phyloP scores from a whole-genome alignment of 495 filamentous ascomycete species.

The Talaromyces wortmannii region DNA sequence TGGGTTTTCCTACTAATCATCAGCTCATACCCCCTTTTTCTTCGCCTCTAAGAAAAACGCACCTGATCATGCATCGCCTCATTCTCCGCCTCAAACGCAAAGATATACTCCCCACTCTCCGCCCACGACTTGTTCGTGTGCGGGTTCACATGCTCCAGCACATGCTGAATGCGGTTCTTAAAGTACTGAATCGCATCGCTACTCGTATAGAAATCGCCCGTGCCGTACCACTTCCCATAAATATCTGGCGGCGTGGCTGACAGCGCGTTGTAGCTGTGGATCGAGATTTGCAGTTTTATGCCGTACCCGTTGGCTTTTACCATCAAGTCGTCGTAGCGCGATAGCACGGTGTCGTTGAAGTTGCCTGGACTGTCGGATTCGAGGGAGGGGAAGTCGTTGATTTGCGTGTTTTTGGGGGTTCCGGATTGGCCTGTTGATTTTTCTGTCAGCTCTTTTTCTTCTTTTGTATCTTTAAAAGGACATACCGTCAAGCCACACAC shows the following conservation, averaged over 20 bases:
- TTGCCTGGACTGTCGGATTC: not conserved
- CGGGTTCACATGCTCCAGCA: slow-evolving; percentile 8
- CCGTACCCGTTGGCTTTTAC: not conserved
- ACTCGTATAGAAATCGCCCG: slow-evolving; percentile 9
- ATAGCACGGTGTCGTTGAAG: not conserved
- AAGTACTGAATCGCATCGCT: slow-evolving; percentile 7
- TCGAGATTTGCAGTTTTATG: not conserved
- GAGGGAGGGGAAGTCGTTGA: not conserved
- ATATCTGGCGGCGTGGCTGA: not conserved
- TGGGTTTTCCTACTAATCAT: not conserved
- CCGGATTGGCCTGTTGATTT: not conserved
- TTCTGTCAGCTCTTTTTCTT: not conserved
- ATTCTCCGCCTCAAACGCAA: slow-evolving; percentile 12
- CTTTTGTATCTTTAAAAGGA: not conserved
- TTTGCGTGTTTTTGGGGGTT: not conserved
- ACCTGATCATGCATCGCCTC: slow-evolving; percentile 1
- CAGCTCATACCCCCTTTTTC: too few relatives aligned
- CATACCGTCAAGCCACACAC: not conserved
- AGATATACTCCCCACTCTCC: slow-evolving; percentile 6
- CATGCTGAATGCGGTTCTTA: slow-evolving; percentile 9
- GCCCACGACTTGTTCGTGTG: slow-evolving; percentile 9
- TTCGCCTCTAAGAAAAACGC: too few relatives aligned
- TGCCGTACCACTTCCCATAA: not conserved
- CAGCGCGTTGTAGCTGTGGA: not conserved
- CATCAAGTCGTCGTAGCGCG: not conserved